Evolutionary conservation across 2,329 filamentous ascomycete species (phyloP), one percentile per base, ranked within the genome.

Genomic region (Fragosphaeria purpurea): DNA sequence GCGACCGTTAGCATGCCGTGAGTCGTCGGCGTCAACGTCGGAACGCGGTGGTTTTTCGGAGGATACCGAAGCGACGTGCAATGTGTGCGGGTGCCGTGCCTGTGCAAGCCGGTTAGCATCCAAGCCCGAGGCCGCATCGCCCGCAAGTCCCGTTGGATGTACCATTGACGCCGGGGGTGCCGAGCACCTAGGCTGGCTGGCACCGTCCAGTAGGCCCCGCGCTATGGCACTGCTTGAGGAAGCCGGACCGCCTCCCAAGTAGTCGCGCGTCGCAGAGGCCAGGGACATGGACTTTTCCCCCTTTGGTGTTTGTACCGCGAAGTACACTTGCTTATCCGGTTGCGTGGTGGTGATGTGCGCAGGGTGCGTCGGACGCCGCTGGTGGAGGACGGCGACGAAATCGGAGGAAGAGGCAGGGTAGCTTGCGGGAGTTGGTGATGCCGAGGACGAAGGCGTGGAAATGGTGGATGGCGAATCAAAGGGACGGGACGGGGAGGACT

Each of bases 1-100:
- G 52, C 64, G 65, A 9, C 7, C 35, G 22, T 48, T 54, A 40
- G 41, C 62, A 55, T 34, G 52, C 42, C 45, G 48, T 48, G 44
- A 33, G 22, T 46, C 48, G 11, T 50, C 44, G 12, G 44, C 46
- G 48, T 46, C 48, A 9, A 22, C 22, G 22, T 22, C 22, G 22
- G 22, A 22, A 22, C 22, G 22, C 22, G 22, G 22, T 22, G 22
- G 22, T 22, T 22, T 22, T 22, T 22, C 3, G 22, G 22, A 22
- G 22, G 22, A 22, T 22, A 44, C 22, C 22, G 22, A 22, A 22
- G 22, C 22, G 22, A 3, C 22, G 22, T 22, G 22, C 22, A 22
- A 22, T 22, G 22, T 22, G 22, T 22, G 22, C 22, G 22, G 22
- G 22, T 22, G 22, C 22, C 22, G 22, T 22, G 22, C 22, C 22